These are phyloP conservation scores for Salvia sclarea DNA, from an alignment of 305 asterid genomes.

Conservation along the genomic window DNA sequence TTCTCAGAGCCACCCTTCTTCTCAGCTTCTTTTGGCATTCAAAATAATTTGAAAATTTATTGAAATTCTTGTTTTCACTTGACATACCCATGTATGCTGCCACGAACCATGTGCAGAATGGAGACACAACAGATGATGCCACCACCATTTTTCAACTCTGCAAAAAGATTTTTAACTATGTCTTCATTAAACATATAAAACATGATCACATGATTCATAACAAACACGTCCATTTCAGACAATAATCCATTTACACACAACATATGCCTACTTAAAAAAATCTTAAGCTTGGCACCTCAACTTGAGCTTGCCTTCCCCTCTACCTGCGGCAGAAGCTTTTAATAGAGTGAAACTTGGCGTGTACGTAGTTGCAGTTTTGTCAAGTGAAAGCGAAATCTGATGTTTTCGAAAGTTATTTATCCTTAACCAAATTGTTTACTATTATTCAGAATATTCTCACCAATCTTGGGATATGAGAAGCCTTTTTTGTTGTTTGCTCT, in stretches of 20 bases:
- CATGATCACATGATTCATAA: no score
- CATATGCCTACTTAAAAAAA: not conserved
- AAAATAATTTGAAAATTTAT: conserved; percentile 22
- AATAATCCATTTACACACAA: not conserved
- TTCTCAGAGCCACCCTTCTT: conserved; percentile 24
- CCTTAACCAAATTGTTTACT: not conserved
- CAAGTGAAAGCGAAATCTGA: not conserved
- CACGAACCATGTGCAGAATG: conserved; percentile 46
- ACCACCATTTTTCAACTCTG: conserved; percentile 20
- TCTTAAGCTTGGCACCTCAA: conserved; percentile 19
- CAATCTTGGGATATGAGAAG: conserved; percentile 20
- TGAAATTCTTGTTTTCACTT: conserved; percentile 28
- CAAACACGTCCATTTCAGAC: not conserved
- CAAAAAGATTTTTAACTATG: not conserved
- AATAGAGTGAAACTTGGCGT: not conserved
- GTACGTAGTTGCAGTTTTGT: not conserved
- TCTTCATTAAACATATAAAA: not conserved
- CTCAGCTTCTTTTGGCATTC: conserved; percentile 33
- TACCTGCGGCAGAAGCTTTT: not conserved
- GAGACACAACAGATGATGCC: conserved; percentile 39
- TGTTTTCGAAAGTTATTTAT: not conserved
- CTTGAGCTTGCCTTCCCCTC: conserved; percentile 6
- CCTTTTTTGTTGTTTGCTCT: conserved; percentile 6
- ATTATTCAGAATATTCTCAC: conserved; percentile 25
- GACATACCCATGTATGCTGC: conserved; percentile 45